Conservation (phyloP, 2,329 filamentous ascomycete species). For the Cladophialophora carrionii region DNA sequence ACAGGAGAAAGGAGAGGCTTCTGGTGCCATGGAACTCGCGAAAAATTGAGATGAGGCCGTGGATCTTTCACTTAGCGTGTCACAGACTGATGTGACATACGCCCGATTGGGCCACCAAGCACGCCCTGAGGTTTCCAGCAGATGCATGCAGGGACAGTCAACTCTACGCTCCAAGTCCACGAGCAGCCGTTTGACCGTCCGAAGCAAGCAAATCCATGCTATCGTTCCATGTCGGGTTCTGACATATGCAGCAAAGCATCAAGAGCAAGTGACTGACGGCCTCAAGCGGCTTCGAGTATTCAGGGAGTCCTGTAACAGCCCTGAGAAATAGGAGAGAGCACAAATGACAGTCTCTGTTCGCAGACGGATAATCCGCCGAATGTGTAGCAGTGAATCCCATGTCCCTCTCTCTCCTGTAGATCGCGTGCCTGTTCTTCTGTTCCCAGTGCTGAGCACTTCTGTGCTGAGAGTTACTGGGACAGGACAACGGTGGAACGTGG, state of each 20-base stretch:
- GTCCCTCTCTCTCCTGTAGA: background rate
- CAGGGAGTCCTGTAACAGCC: background rate
- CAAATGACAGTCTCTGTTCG: background rate
- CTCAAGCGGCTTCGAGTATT: background rate
- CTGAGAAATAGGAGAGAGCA: background rate
- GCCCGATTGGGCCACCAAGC: conserved; percentile 12
- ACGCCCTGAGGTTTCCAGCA: conserved; percentile 9
- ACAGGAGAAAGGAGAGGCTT: conserved; percentile 10
- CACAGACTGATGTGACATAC: conserved; percentile 26
- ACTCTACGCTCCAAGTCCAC: background rate
- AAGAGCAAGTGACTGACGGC: background rate
- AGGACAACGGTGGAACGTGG: background rate
- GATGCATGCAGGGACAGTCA: conserved; percentile 3
- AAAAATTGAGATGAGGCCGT: conserved; percentile 4
- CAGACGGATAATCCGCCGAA: background rate
- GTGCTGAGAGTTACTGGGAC: no score
- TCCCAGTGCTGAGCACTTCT: no score
- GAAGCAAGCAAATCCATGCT: conserved; percentile 1
- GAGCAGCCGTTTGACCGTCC: background rate
- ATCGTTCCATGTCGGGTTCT: conserved; percentile 3
- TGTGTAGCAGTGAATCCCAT: no score
- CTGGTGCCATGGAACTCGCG: background rate
- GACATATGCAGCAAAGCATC: conserved; percentile 3
- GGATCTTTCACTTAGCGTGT: conserved; percentile 24
- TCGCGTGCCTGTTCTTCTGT: background rate